Base-by-base conservation (phyloP, 345 rosid genomes). In the Salix koriyanagi region DNA sequence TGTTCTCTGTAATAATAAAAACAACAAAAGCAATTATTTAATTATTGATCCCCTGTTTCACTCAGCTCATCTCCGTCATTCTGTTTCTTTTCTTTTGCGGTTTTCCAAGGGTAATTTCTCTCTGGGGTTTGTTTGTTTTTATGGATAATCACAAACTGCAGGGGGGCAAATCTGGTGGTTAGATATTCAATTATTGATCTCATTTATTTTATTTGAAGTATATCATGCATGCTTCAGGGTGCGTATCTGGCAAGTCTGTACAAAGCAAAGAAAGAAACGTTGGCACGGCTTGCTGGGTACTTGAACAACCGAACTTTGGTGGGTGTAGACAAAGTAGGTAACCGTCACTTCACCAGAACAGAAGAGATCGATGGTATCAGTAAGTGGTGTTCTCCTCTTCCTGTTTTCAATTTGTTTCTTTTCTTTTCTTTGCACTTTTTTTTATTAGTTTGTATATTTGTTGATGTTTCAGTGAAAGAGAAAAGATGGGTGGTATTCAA, bases 401-500 rank as follows among this genome's bases (percentile, higher is more conserved):
- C 65, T 61, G n/a, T 18, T 69, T 19, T 28, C n/a, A 65, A 70
- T 61, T 67, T 71, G 46, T 41, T 50, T 30, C 30, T 70, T 76
- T 21, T 13, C 23, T 71, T 48, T 21, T 60, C 10, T 12, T 5
- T 46, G 3, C 8, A 16, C 54, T 65, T 19, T 5, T 15, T 28
- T 19, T 15, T 28, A 30, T 30, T 5, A 30, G n/a, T 65, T 30
- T 30, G 68, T 6, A 32, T 30, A 28, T 67, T 77, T 71, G 65
- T 68, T 74, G 36, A 61, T 80, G 79, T 83, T 75, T 36, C 87
- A 96, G 99, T 86, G 84, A 96, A 93, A 88, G 98, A 93, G 92
- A 96, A 91, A 86, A 89, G 96, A 89, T 96, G 97, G 94, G 97
- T 93, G 50, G 60, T 73, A 65, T 93, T 96, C 84, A 92, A 89